Evolutionary conservation across 2,329 filamentous ascomycete genomes (phyloP), one percentile per base, ranked within the genome.

Genomic region (Botrytis galanthina): DNA sequence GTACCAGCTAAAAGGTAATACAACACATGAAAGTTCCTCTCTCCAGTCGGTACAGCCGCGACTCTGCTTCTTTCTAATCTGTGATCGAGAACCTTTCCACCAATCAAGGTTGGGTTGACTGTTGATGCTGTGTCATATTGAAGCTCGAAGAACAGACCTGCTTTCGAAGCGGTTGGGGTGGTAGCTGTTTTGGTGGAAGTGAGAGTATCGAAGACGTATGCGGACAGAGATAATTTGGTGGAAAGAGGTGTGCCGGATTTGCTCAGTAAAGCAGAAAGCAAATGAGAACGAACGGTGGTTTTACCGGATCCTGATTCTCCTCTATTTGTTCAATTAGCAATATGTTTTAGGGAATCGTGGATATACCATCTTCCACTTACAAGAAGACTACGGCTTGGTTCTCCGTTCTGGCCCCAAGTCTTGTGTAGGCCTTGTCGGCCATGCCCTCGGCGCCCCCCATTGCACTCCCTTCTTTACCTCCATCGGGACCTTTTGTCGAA

Each of bases 171-270:
- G 2, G 94, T 97, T 1, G 95, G 95, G 0, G 95, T 98, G 1
- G 95, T 98, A 48, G 95, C 91, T 2, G 95, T 97, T 84, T 99
- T 99, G 39, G 96, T 99, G 1, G 96, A 98, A 8, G 96, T 99
- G 74, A 99, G 88, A 3, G 94, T 93, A 81, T 99, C 96, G 82
- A 99, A 99, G 74, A 98, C 90, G 82, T 98, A 99, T 61, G 95
- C 92, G 35, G 95, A 95, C 68, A 97, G 91, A 4, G 95, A 98
- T 32, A 98, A 87, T 83, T 98, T 99, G 77, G 91, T 93, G 2
- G 95, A 98, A 4, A 99, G 85, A 0, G 96, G 96, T 20, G 96
- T 98, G 0, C 94, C 94, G 3, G 95, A 96, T 82, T 95, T 97
- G 79, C 92, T 92, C 44, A 99, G 88, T 71, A 99, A 87, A 1